Evolutionary conservation across 495 filamentous ascomycete genomes (phyloP).

Genomic region (Aspergillus incahuasiensis): DNA sequence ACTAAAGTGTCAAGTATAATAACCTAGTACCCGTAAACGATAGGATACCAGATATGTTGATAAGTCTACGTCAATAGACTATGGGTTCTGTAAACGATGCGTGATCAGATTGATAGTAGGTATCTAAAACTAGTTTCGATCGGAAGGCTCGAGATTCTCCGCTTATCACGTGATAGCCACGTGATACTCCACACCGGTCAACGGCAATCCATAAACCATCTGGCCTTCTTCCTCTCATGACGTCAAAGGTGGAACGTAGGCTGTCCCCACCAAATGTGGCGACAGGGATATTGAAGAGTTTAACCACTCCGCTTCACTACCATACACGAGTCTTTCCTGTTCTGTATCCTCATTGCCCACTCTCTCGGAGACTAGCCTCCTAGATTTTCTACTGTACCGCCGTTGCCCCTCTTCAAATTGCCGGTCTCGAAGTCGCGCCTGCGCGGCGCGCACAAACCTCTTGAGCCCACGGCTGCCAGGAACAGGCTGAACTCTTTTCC

Average conservation of each 20-base stretch:
- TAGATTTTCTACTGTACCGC: constrained; percentile 3
- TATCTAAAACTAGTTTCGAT: too few relatives aligned
- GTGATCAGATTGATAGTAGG: too few relatives aligned
- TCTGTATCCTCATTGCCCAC: constrained; percentile 13
- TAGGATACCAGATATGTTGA: too few relatives aligned
- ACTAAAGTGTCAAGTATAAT: too few relatives aligned
- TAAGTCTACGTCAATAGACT: too few relatives aligned
- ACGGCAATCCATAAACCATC: neutral
- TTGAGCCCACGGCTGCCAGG: constrained; percentile 1
- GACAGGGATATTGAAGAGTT: constrained; percentile 12
- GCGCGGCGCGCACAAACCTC: neutral
- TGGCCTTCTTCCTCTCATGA: constrained; percentile 8
- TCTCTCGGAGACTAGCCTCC: constrained; percentile 4
- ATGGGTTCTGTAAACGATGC: too few relatives aligned
- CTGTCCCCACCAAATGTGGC: constrained; percentile 11
- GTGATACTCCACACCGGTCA: too few relatives aligned
- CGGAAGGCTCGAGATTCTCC: too few relatives aligned
- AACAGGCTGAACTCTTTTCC: neutral
- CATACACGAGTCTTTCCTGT: constrained; percentile 7
- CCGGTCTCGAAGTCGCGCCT: neutral
- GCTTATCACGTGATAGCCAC: neutral
- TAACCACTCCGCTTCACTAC: constrained; percentile 13
- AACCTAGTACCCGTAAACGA: too few relatives aligned
- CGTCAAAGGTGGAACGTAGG: constrained; percentile 13
- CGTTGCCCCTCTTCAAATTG: constrained; percentile 3